Percentiles rank a stretch among this genome's conserved stretches.
Evolutionary conservation across 2,329 filamentous ascomycete species (phyloP).

Genomic region (Fusarium sp.): DNA sequence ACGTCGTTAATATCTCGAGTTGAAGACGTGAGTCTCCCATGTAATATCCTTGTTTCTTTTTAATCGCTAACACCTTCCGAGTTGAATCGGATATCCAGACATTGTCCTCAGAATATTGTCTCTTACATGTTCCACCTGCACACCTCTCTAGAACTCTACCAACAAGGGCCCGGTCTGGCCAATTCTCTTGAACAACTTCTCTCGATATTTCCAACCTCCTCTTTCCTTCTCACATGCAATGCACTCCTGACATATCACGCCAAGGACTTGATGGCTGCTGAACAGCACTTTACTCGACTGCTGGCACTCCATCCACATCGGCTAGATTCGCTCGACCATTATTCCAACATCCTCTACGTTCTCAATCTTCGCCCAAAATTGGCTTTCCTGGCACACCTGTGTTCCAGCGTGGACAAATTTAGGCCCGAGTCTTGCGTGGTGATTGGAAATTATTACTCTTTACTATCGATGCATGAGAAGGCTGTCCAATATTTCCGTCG

Average conservation of each 20-base stretch:
- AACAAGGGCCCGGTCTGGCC: slow-evolving; percentile 79
- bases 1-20: slow-evolving; percentile 79
- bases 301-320: slow-evolving; percentile 78
- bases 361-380: slow-evolving; percentile 88
- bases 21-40: slow-evolving; percentile 73
- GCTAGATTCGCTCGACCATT: slow-evolving; percentile 91
- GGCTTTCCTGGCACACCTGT: slow-evolving; percentile 90
- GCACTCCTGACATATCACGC: slow-evolving; percentile 90
- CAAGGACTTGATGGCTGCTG: slow-evolving; percentile 77
- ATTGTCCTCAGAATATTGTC: slow-evolving; percentile 89
- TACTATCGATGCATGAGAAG: slow-evolving; percentile 95
- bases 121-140: slow-evolving; percentile 94
- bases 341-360: slow-evolving; percentile 97
- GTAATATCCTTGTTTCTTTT: slow-evolving; percentile 34
- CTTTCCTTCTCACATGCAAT: slow-evolving; percentile 90
- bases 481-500: slow-evolving; percentile 97
- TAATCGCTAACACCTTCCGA: slow-evolving; percentile 47
- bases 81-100: slow-evolving; percentile 75
- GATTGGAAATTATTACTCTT: slow-evolving; percentile 95
- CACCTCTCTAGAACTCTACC: slow-evolving; percentile 90
- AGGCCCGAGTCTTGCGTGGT: slow-evolving; percentile 97
- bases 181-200: slow-evolving; percentile 80
- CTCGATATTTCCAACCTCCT: slow-evolving; percentile 84
- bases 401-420: slow-evolving; percentile 92
- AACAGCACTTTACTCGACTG: slow-evolving; percentile 77